phyloP scores from a whole-genome alignment of 106 monocot genomes.

The Allium cepa region DNA sequence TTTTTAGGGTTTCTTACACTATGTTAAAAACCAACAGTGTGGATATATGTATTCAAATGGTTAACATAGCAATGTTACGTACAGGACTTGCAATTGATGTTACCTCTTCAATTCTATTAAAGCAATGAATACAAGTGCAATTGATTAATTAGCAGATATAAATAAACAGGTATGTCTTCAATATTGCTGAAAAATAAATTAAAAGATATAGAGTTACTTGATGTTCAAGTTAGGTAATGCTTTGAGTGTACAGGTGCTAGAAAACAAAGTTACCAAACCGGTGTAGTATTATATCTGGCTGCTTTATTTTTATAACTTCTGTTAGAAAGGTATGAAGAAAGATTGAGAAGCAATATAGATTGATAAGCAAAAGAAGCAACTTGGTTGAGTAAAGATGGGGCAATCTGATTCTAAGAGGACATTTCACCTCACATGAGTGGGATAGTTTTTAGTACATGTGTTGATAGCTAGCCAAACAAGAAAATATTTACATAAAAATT shows the following conservation, averaged over 20 bases:
- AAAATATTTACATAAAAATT: not conserved
- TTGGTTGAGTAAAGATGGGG: conserved; percentile 65
- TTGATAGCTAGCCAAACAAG: not conserved
- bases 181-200: not conserved
- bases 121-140: no score
- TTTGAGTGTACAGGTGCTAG: conserved; percentile 6
- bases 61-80: no score
- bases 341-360: not conserved
- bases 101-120: no score
- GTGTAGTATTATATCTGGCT: not conserved
- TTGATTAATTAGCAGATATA: not conserved
- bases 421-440: conserved; percentile 37
- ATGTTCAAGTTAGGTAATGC: conserved; percentile 32
- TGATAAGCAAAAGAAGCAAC: conserved; percentile 7
- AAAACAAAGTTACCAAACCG: not conserved
- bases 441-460: conserved; percentile 13
- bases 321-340: not conserved
- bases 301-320: conserved; percentile 3
- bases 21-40: no score
- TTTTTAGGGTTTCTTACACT: no score
- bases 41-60: no score
- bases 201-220: conserved; percentile 36
- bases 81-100: no score
- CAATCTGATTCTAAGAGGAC: conserved; percentile 59
- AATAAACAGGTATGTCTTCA: not conserved